Evolutionary conservation across 345 rosid species (phyloP), one percentile per base, ranked within the genome.

Genomic region (Rhizophora apiculata): DNA sequence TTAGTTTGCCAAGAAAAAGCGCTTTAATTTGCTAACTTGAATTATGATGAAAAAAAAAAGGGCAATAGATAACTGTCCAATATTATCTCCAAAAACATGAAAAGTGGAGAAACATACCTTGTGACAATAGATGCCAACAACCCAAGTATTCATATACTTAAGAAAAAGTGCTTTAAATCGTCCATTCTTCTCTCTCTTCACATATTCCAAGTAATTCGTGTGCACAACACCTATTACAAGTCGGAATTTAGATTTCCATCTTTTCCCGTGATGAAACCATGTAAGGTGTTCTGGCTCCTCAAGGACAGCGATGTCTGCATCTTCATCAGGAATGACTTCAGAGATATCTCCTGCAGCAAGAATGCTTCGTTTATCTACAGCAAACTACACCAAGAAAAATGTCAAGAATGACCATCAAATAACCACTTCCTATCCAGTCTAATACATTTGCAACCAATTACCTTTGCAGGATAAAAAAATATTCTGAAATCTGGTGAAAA

Each of bases 241-340:
- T 68, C 84, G 78, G 80, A 95, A 92, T 77, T 90, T 91, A 20
- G 58, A 75, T 81, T 92, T 95, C 99, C 99, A 95, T 74, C 86
- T 87, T 76, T 86, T 88, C 54, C 99, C 97, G 74, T 95, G 99
- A 80, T 95, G 99, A 77, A 86, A 95, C 99, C 99, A 95, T 6
- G 99, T 95, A 51, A 95, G 96, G 82, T 95, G 97, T 79, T 95
- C 97, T 10, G 97, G 99, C 82, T 92, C 99, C 78, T 95, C 97
- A n/a, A 95, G 96, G 78, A 95, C 92, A 58, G 96, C 93, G 74
- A 95, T 49, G 71, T 92, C 96, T 4, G 93, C 96, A 70, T 85
- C 96, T 68, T 88, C 93, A 76, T 88, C 92, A 26, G 90, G 78
- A 66, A 92, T 88, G 64, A 81, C 65, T 66, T 87, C 88, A 0